Evolutionary conservation across 1,139 yeast genomes (phyloP), one percentile per base, ranked within the genome.

Genomic region (Geotrichum restrictum): DNA sequence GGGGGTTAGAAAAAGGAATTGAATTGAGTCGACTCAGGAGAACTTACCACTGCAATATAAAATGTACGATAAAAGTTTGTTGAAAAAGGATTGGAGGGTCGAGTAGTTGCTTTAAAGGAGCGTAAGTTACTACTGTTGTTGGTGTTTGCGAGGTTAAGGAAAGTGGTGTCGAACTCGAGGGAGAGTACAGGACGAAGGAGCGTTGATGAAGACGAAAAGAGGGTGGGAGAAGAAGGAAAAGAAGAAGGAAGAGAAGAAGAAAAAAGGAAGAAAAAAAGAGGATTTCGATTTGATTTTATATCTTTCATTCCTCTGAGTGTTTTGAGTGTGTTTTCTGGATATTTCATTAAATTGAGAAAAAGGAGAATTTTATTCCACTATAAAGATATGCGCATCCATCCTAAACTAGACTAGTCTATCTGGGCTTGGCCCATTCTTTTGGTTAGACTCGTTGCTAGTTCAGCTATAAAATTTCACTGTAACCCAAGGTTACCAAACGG

Each of bases 121-220:
- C 37, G 18, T 31, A 13, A 46, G 42, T 22, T 37, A 24, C 29
- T 24, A n/a, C n/a, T n/a, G n/a, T n/a, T n/a, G n/a, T n/a, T n/a
- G n/a, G n/a, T n/a, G 29, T 34, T 21, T 22, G 36, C 27, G 46
- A 14, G 19, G 3, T n/a, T 13, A 22, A 21, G 5, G 43, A 44
- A 18, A 10, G 21, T 29, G 37, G 37, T 34, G 5, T 34, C 29
- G 8, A 24, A 24, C 29, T 24, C 29, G 33, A n/a, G n/a, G n/a
- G 41, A 37, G 36, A 36, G 50, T 48, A 45, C 39, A 42, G 45
- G 49, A 44, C 46, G 47, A 45, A 39, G 52, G 33, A n/a, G 14
- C 22, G 39, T 27, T 29, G 31, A 32, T 29, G 27, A 11, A 29
- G 45, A 21, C 14, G 44, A 33, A 33, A 21, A 21, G 33, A 16